phyloP scores from a whole-genome alignment of 768 basidiomycete genomes.

The Royoungia palumana region DNA sequence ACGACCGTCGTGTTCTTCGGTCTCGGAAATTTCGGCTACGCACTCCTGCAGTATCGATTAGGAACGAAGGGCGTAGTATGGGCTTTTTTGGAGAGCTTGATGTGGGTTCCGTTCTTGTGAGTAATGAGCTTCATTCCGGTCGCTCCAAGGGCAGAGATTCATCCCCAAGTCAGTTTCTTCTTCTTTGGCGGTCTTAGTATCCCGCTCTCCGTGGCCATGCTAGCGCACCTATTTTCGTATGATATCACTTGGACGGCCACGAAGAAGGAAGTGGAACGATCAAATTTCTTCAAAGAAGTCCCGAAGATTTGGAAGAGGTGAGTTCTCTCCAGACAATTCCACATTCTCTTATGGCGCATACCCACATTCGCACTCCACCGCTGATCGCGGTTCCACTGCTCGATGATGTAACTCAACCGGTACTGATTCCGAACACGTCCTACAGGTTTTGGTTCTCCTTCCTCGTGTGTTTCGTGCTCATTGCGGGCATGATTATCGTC shows the following conservation, averaged over 20 bases:
- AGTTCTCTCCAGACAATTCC: slow-evolving; percentile 3
- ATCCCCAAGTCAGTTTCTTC: slow-evolving; percentile 36
- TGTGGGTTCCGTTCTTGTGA: slow-evolving; percentile 39
- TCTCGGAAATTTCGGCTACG: slow-evolving; percentile 66
- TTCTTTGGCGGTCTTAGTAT: slow-evolving; percentile 58
- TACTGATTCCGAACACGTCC: slow-evolving; percentile 16
- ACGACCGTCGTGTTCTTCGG: slow-evolving; percentile 77
- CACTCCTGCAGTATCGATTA: slow-evolving; percentile 69
- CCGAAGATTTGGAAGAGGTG: slow-evolving; percentile 66
- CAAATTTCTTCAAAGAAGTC: slow-evolving; percentile 89
- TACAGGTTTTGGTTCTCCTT: slow-evolving; percentile 34
- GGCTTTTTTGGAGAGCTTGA: slow-evolving; percentile 25
- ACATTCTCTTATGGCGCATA: neutral
- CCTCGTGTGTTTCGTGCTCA: slow-evolving; percentile 50
- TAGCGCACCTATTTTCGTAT: slow-evolving; percentile 56
- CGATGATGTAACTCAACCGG: slow-evolving; percentile 1
- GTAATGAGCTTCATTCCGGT: slow-evolving; percentile 3
- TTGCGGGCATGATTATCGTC: slow-evolving; percentile 60
- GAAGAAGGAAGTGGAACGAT: slow-evolving; percentile 80
- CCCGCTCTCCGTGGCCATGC: slow-evolving; percentile 50
- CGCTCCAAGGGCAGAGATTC: neutral
- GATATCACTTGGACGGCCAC: slow-evolving; percentile 59
- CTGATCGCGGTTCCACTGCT: neutral
- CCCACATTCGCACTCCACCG: neutral
- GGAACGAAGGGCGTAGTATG: slow-evolving; percentile 37